These are phyloP conservation scores for Calonectria honghensis DNA, from an alignment of 2,329 filamentous ascomycete genomes.

Conservation along the genomic window DNA sequence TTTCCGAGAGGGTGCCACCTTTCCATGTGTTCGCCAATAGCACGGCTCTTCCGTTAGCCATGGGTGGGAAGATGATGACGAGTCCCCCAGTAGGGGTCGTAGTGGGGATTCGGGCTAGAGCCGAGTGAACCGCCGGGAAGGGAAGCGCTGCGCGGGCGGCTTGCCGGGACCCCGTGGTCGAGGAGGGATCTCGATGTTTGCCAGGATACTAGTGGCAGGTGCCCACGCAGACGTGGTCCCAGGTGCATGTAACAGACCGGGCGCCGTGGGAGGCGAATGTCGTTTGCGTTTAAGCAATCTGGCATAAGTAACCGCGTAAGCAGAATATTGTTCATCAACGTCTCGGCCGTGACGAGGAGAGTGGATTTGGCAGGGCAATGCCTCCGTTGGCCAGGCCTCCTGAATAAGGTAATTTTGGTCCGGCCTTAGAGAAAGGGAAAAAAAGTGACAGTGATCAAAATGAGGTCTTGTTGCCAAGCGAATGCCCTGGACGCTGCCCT, in stretches of 20 bases:
- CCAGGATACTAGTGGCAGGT: slow-evolving; percentile 40
- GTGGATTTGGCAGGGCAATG: slow-evolving; percentile 29
- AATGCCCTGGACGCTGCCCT: slow-evolving; percentile 3
- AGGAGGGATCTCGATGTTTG: slow-evolving; percentile 56
- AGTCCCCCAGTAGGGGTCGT: slow-evolving; percentile 57
- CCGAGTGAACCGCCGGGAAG: slow-evolving; percentile 62
- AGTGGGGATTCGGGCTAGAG: slow-evolving; percentile 61
- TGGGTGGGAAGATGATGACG: slow-evolving; percentile 58
- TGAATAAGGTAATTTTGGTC: not conserved
- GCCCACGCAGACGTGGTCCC: slow-evolving; percentile 25
- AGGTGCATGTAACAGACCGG: slow-evolving; percentile 52
- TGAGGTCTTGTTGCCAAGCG: slow-evolving; percentile 10
- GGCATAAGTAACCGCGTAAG: slow-evolving; percentile 27
- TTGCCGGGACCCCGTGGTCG: slow-evolving; percentile 48
- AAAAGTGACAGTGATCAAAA: not conserved
- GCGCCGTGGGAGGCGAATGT: slow-evolving; percentile 43
- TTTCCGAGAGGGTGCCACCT: slow-evolving; percentile 53
- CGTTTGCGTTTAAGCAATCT: slow-evolving; percentile 38
- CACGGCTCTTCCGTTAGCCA: slow-evolving; percentile 58
- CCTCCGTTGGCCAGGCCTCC: not conserved
- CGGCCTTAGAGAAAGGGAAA: not conserved
- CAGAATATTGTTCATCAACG: not conserved
- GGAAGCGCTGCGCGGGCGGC: slow-evolving; percentile 51
- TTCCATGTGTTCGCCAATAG: slow-evolving; percentile 59
- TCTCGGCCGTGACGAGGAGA: not conserved